Conservation (phyloP, 257 asterid genomes). For the Capsicum baccatum region DNA sequence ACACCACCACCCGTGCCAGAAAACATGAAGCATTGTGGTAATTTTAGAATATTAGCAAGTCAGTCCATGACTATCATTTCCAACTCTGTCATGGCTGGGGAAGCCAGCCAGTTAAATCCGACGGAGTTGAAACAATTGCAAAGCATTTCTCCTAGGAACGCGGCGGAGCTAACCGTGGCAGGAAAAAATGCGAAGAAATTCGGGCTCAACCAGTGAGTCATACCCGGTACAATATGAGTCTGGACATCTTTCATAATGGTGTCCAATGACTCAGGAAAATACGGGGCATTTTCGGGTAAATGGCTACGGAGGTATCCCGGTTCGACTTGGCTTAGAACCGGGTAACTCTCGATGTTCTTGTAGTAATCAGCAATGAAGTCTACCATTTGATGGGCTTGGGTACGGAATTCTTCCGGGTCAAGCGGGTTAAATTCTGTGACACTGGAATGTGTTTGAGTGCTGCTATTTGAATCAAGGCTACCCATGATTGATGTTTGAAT, state of each 20-base stretch:
- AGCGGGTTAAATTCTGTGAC: constrained; percentile 37
- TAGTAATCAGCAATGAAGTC: constrained; percentile 45
- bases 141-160: constrained; percentile 44
- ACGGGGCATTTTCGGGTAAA: constrained; percentile 38
- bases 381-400: constrained; percentile 41
- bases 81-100: constrained; percentile 45
- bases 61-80: constrained; percentile 51
- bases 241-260: constrained; percentile 37
- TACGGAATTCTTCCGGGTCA: constrained; percentile 41
- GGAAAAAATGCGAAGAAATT: constrained; percentile 49
- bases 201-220: constrained; percentile 50
- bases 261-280: constrained; percentile 37
- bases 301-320: constrained; percentile 42
- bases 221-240: constrained; percentile 37
- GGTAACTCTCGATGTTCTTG: constrained; percentile 36
- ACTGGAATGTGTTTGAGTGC: not conserved
- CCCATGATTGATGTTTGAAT: constrained; percentile 30
- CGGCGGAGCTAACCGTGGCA: constrained; percentile 44
- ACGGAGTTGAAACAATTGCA: constrained; percentile 44
- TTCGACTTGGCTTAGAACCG: constrained; percentile 43
- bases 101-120: constrained; percentile 48
- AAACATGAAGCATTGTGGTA: constrained; percentile 42
- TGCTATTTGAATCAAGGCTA: constrained; percentile 34
- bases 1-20: constrained; percentile 47
- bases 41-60: constrained; percentile 37